These are phyloP conservation scores for Colletotrichum phormii DNA, from an alignment of 2,329 filamentous ascomycete species.

Conservation along the genomic window DNA sequence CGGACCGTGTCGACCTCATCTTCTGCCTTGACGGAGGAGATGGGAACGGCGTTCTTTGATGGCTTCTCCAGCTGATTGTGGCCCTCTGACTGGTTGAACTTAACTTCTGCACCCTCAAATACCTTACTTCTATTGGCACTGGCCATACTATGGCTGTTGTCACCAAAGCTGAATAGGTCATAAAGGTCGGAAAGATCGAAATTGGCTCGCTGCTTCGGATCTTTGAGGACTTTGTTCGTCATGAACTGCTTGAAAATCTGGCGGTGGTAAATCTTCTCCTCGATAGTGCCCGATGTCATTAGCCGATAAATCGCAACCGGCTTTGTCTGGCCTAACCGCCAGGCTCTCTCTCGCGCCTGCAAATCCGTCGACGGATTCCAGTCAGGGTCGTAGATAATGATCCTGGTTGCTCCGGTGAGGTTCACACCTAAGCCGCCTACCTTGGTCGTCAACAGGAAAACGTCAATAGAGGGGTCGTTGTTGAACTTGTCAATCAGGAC, in stretches of 20 bases:
- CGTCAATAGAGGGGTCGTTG: constrained; percentile 78
- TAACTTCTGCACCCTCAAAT: constrained; percentile 87
- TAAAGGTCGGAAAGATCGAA: constrained; percentile 92
- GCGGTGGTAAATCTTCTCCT: constrained; percentile 98
- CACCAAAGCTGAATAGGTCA: constrained; percentile 86
- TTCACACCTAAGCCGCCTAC: constrained; percentile 96
- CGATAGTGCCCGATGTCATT: constrained; percentile 98
- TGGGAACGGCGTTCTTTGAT: constrained; percentile 25
- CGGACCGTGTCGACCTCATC: constrained; percentile 54
- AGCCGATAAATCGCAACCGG: constrained; percentile 96
- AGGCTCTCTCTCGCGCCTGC: constrained; percentile 94
- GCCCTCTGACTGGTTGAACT: constrained; percentile 43
- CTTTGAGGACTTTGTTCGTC: constrained; percentile 94
- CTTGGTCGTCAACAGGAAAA: constrained; percentile 95
- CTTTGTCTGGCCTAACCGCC: constrained; percentile 93
- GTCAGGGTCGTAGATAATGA: constrained; percentile 98
- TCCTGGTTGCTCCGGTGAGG: constrained; percentile 91
- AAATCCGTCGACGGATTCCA: constrained; percentile 99
- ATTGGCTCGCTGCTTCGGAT: constrained; percentile 91
- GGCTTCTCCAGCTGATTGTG: constrained; percentile 39
- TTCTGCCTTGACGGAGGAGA: constrained; percentile 15
- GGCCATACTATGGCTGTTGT: constrained; percentile 67
- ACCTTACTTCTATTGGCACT: constrained; percentile 86
- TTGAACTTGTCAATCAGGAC: constrained; percentile 94
- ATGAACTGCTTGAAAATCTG: constrained; percentile 99